Conservation (phyloP, 2,329 filamentous ascomycete genomes). For the Ceratocystis ficicola region DNA sequence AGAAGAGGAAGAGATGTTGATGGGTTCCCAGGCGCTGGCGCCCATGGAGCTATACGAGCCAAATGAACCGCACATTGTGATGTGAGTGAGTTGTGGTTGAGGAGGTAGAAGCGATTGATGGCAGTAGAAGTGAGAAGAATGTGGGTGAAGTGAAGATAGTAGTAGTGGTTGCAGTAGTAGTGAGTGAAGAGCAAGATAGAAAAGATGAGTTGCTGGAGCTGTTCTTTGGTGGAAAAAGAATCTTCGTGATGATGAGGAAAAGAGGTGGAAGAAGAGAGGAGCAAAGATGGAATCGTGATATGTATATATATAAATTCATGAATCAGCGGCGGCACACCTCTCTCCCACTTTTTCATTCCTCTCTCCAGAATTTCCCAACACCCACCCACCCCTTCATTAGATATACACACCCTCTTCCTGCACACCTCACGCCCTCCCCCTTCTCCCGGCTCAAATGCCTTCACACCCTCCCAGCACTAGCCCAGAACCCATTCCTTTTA, state of each 20-base stretch:
- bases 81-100: conserved; percentile 2
- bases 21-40: conserved; percentile 35
- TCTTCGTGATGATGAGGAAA: neutral
- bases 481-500: neutral
- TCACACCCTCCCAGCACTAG: neutral
- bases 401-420: neutral
- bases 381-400: neutral
- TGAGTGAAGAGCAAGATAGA: no score
- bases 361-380: neutral
- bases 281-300: neutral
- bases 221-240: neutral
- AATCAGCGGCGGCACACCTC: neutral
- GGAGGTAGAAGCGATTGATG: neutral
- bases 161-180: neutral
- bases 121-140: neutral
- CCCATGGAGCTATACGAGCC: conserved; percentile 41
- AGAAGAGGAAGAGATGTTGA: conserved; percentile 33
- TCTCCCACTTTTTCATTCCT: neutral
- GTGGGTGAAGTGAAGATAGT: neutral
- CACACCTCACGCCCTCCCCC: neutral
- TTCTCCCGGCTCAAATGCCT: neutral
- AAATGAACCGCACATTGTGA: conserved; percentile 40
- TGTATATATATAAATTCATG: neutral
- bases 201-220: neutral
- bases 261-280: neutral